Evolutionary conservation across 2,329 filamentous ascomycete genomes (phyloP).

Genomic region (Chaetothyriales sp.): DNA sequence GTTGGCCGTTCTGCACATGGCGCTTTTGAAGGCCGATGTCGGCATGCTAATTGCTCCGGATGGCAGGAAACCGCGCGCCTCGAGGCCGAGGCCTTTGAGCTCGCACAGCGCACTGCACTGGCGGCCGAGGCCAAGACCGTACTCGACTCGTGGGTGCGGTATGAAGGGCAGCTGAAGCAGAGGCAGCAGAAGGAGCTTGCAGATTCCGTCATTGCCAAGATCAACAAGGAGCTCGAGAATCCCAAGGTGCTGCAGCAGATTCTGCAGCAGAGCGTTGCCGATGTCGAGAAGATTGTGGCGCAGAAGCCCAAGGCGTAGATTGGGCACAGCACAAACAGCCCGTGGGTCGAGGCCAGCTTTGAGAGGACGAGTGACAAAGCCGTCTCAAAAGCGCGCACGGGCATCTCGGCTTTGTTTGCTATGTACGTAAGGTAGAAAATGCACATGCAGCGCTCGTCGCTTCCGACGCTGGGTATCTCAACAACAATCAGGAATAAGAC

Average conservation of each 20-base stretch:
- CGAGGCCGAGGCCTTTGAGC: constrained; percentile 89
- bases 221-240: constrained; percentile 96
- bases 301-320: neutral
- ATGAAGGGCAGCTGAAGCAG: constrained; percentile 97
- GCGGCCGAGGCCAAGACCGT: constrained; percentile 88
- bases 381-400: no score
- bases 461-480: neutral
- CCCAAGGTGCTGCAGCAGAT: constrained; percentile 96
- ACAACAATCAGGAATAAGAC: neutral
- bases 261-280: constrained; percentile 85
- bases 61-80: constrained; percentile 84
- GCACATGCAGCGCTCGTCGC: neutral
- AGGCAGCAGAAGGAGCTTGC: constrained; percentile 95
- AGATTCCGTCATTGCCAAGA: constrained; percentile 86
- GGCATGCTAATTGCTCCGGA: neutral
- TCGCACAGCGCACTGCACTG: constrained; percentile 89
- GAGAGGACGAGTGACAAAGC: neutral
- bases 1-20: constrained; percentile 12
- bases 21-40: neutral
- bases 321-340: neutral
- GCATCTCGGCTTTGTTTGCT: neutral
- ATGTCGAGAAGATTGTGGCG: constrained; percentile 57
- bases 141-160: constrained; percentile 96
- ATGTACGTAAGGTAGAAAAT: neutral
- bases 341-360: neutral